A percentile compares a stretch with the other conserved stretches of the same genome.
Conservation (phyloP, 176 grass and related monocot genomes). For the Aegilops umbellulata region DNA sequence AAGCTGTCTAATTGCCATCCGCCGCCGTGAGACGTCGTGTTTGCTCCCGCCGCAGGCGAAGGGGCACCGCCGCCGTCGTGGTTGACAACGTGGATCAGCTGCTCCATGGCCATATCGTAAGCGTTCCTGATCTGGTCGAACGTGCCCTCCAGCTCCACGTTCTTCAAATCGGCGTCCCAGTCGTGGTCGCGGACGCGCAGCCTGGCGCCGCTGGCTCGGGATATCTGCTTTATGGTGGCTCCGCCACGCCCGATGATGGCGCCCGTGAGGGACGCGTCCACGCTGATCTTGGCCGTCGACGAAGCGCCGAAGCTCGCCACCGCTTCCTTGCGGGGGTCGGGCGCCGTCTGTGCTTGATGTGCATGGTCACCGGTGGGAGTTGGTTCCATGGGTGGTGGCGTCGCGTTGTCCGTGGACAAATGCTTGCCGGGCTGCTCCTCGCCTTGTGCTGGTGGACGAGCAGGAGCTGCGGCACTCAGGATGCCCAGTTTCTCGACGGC, state of each 20-base stretch:
- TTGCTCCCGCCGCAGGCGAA: neutral
- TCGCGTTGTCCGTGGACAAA: neutral
- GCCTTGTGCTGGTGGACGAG: neutral
- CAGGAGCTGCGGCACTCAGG: neutral
- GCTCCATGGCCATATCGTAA: constrained; percentile 59
- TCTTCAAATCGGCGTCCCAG: constrained; percentile 63
- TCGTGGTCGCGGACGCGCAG: constrained; percentile 73
- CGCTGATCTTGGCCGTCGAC: constrained; percentile 73
- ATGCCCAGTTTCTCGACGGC: neutral
- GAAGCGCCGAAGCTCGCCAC: constrained; percentile 68
- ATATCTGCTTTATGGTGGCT: constrained; percentile 77
- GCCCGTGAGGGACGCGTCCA: constrained; percentile 65
- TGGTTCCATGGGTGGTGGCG: neutral
- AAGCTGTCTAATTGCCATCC: constrained; percentile 38
- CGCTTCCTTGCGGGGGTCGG: constrained; percentile 16
- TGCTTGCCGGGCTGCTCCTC: neutral
- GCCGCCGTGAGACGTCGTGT: neutral
- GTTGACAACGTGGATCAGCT: constrained; percentile 47
- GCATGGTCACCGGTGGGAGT: neutral
- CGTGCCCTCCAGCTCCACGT: constrained; percentile 79
- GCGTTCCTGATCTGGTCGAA: constrained; percentile 92
- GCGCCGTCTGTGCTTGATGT: too few relatives aligned
- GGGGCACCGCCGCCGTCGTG: constrained; percentile 13
- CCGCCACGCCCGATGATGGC: constrained; percentile 75
- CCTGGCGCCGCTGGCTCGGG: constrained; percentile 54